Conservation (phyloP, 2,329 filamentous ascomycete genomes). For the Pleochaeta shiraiana region DNA sequence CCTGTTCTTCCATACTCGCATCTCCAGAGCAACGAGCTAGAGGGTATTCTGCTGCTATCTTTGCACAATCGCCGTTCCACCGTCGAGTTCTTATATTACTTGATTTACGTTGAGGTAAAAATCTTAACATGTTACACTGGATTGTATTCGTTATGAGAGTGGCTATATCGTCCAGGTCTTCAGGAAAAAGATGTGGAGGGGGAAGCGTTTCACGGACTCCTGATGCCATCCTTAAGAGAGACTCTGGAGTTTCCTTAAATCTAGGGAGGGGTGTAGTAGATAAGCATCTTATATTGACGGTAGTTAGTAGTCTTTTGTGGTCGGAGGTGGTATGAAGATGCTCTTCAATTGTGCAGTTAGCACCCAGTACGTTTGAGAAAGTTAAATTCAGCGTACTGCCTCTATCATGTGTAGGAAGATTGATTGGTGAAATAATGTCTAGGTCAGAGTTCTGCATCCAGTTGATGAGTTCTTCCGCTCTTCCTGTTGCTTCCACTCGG, state of each 20-base stretch:
- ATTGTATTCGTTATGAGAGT: not conserved
- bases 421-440: not conserved
- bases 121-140: not conserved
- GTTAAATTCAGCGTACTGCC: not conserved
- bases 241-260: not conserved
- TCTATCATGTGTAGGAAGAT: not conserved
- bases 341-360: not conserved
- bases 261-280: not conserved
- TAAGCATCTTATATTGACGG: not conserved
- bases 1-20: not conserved
- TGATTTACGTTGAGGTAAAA: not conserved
- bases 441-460: not conserved
- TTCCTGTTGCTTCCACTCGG: not conserved
- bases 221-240: not conserved
- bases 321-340: not conserved
- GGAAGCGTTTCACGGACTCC: not conserved
- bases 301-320: not conserved
- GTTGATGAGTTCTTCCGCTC: not conserved
- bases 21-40: not conserved
- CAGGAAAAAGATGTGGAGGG: not conserved
- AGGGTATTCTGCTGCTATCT: not conserved
- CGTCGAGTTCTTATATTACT: not conserved
- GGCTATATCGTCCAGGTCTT: not conserved
- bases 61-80: not conserved
- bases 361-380: not conserved